Evolutionary conservation across 2,329 filamentous ascomycete genomes (phyloP).

Genomic region (Penicillium brasilianum): DNA sequence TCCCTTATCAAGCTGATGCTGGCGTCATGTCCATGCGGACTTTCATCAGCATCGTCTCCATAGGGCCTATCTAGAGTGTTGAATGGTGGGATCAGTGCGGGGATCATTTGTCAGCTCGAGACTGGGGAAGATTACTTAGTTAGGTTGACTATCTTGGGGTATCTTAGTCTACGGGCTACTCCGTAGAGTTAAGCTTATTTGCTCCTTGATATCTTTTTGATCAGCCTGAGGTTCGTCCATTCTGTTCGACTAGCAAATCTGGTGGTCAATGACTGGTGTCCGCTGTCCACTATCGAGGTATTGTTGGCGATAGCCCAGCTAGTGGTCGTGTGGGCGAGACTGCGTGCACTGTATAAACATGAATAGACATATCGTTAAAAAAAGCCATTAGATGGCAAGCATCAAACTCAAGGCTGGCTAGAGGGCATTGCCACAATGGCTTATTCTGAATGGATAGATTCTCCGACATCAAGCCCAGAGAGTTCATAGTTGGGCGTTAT

Average conservation of each 20-base stretch:
- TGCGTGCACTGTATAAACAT: not conserved
- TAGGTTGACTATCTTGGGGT: too few relatives aligned
- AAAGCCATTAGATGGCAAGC: not conserved
- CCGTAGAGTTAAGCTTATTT: not conserved
- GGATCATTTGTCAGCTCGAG: constrained; percentile 3
- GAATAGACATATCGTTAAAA: not conserved
- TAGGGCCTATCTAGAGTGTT: not conserved
- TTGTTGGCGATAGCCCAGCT: not conserved
- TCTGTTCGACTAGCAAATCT: not conserved
- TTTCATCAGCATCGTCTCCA: not conserved
- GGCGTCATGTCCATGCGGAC: not conserved
- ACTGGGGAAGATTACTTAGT: not conserved
- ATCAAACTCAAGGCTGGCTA: not conserved
- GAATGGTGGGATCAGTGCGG: not conserved
- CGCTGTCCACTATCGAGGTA: not conserved
- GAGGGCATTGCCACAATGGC: not conserved
- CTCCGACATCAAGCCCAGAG: not conserved
- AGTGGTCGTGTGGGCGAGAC: not conserved
- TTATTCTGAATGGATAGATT: not conserved
- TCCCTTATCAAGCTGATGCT: not conserved
- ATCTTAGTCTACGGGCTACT: not conserved
- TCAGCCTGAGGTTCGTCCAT: not conserved
- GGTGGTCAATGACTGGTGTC: not conserved
- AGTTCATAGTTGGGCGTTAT: too few relatives aligned
- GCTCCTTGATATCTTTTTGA: not conserved